Evolutionary conservation across 202 grass and related monocot genomes (phyloP).

Genomic region (Cymbopogon flexuosus): DNA sequence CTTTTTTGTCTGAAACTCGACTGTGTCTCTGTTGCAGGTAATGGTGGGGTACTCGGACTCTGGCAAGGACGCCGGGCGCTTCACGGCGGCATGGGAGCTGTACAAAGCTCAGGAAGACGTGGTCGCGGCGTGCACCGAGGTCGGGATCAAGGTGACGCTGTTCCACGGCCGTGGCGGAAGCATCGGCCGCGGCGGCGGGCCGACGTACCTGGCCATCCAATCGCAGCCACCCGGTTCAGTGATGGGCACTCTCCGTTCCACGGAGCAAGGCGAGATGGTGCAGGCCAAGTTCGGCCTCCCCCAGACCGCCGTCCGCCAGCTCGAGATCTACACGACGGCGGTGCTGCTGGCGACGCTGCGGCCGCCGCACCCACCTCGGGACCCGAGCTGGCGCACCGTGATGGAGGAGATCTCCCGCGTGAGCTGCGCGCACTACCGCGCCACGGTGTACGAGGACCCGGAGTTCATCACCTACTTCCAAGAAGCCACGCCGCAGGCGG

Average conservation of each 20-base stretch:
- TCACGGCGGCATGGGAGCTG: conserved; percentile 89
- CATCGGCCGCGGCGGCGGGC: conserved; percentile 85
- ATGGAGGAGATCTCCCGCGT: conserved; percentile 88
- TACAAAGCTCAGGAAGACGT: conserved; percentile 93
- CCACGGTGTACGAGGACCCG: conserved; percentile 78
- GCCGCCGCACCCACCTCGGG: conserved; percentile 65
- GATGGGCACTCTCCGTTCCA: conserved; percentile 80
- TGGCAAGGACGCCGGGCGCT: conserved; percentile 87
- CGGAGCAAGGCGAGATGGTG: conserved; percentile 96
- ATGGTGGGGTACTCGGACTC: conserved; percentile 99
- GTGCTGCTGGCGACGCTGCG: conserved; percentile 71
- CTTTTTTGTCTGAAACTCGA: not conserved
- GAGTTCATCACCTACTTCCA: conserved; percentile 89
- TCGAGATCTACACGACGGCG: conserved; percentile 89
- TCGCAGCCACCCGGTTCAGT: conserved; percentile 92
- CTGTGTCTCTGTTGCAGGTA: conserved; percentile 32
- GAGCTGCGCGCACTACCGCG: conserved; percentile 70
- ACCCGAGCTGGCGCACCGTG: conserved; percentile 46
- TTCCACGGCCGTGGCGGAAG: conserved; percentile 94
- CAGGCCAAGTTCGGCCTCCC: conserved; percentile 90
- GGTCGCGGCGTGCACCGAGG: conserved; percentile 68
- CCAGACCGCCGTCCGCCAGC: conserved; percentile 72
- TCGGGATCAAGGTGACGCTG: conserved; percentile 89
- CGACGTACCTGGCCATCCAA: conserved; percentile 88
- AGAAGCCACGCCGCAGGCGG: conserved; percentile 79